These are phyloP conservation scores for Ormosia emarginata DNA, from an alignment of 306 rosid species.

Conservation along the genomic window DNA sequence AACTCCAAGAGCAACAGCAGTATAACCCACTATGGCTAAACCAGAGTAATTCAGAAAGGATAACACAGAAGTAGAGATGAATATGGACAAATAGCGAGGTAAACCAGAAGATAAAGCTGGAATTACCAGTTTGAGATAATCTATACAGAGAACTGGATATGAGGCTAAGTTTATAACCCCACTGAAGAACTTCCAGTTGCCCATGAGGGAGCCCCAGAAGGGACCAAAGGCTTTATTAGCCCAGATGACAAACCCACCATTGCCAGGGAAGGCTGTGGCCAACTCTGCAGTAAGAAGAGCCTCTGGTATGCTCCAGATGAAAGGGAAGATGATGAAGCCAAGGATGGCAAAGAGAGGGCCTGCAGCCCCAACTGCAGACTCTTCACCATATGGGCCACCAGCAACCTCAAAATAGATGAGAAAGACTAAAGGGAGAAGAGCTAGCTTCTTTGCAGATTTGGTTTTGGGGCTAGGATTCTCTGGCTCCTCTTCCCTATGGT, in stretches of 20 bases:
- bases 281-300: conserved; percentile 76
- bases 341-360: conserved; percentile 59
- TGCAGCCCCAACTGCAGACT: conserved; percentile 46
- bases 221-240: conserved; percentile 74
- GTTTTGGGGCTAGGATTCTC: background rate
- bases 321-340: conserved; percentile 54
- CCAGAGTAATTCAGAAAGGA: conserved; percentile 60
- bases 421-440: conserved; percentile 54
- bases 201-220: conserved; percentile 70
- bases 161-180: conserved; percentile 64
- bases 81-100: conserved; percentile 26
- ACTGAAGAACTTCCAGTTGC: conserved; percentile 55
- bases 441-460: conserved; percentile 26
- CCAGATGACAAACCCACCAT: conserved; percentile 81
- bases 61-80: conserved; percentile 36
- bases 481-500: background rate
- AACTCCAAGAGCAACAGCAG: conserved; percentile 45
- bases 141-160: conserved; percentile 53
- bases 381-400: conserved; percentile 79
- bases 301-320: conserved; percentile 69
- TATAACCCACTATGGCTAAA: conserved; percentile 50
- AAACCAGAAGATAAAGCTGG: conserved; percentile 34
- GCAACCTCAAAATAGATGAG: conserved; percentile 73
- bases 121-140: conserved; percentile 38
- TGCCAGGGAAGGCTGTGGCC: conserved; percentile 57